Base-by-base conservation (phyloP, 495 filamentous ascomycete genomes). In the Viridothelium virens region DNA sequence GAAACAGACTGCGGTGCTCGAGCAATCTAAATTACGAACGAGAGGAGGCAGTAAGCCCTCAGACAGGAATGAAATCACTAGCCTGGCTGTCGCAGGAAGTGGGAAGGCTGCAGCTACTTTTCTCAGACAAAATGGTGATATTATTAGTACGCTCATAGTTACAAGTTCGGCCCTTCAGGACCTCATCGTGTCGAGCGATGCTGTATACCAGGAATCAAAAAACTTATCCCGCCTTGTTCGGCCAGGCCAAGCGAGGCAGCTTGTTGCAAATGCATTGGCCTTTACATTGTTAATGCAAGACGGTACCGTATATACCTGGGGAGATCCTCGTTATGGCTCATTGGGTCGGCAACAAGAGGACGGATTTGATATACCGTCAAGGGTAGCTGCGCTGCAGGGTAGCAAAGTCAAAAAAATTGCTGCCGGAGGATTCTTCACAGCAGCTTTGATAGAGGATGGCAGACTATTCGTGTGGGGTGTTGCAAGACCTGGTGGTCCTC, bases 381-480 rank as follows among this genome's bases (percentile, higher is more conserved):
- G 74, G 14, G 76, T 87, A 37, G 69, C 79, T 4, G 80, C 80
- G 63, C 76, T 89, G 12, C 71, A 71, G 1, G 79, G 82, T 56
- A 73, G 87, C 36, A 79, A 80, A 10, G 80, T 88, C 64, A 70
- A 56, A n/a, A 85, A 83, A 64, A 75, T 89, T 36, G 78, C 80
- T 77, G 1, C 61, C 9, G 80, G 81, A 18, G 85, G 85, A 2
- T 88, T 82, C 73, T 61, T 83, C 1, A 75, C 80, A 0, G 85
- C 82, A 0, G 87, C 86, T 0, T 64, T 90, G 16, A 86, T 83
- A 0, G 69, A 73, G 1, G 83, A 84, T 2, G 72, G 78, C 50
- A 86, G 87, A 70, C 72, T 89, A 3, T 90, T 89, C 72, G 66
- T 83, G 50, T 91, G 88, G 88, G 86, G 88, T 61, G 74, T 44